Conservation (phyloP, 176 grass and related monocot species). For the Rhynchospora tenuis region DNA sequence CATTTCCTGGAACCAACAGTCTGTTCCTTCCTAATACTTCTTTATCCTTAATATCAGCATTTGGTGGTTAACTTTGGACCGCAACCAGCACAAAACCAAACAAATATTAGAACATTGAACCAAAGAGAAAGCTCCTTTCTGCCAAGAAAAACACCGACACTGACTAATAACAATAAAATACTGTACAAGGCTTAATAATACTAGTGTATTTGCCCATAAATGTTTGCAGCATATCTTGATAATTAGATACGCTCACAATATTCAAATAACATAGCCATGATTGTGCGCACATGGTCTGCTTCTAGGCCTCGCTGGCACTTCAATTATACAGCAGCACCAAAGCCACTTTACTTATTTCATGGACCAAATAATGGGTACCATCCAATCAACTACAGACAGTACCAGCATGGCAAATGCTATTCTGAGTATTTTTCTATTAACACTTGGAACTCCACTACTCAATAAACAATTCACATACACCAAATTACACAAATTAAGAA, state of each 20-base stretch:
- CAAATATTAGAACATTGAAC: background rate
- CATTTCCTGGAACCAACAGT: background rate
- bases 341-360: slow-evolving; percentile 12
- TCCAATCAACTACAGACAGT: slow-evolving; percentile 14
- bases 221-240: background rate
- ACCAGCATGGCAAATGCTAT: slow-evolving; percentile 24
- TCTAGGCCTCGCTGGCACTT: slow-evolving; percentile 13
- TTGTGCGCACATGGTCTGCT: slow-evolving; percentile 17
- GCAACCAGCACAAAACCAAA: background rate
- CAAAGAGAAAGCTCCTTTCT: background rate
- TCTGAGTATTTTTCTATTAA: slow-evolving; percentile 1
- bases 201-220: slow-evolving; percentile 1
- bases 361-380: slow-evolving; percentile 22
- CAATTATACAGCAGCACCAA: slow-evolving; percentile 16
- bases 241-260: slow-evolving; percentile 6
- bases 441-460: slow-evolving; percentile 8
- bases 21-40: too few relatives aligned
- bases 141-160: background rate
- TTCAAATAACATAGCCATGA: slow-evolving; percentile 4
- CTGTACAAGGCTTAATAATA: background rate
- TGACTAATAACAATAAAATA: background rate
- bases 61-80: background rate
- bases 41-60: background rate
- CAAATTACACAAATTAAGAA: slow-evolving; percentile 6
- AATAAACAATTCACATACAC: slow-evolving; percentile 22